phyloP scores from a whole-genome alignment of 2,329 filamentous ascomycete species.

The Drechmeria coniospora region DNA sequence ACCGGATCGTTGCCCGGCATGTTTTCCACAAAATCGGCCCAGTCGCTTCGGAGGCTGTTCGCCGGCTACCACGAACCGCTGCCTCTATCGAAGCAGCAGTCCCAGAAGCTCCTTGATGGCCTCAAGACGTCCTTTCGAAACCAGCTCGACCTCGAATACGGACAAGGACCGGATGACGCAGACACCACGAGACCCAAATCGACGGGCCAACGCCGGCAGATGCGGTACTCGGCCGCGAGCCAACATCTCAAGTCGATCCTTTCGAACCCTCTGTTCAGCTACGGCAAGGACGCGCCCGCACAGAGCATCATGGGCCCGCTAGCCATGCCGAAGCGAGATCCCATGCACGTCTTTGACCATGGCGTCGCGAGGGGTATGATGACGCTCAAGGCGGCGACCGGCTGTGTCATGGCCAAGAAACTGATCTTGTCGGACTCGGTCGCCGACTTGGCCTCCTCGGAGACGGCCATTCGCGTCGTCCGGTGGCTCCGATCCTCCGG shows the following conservation, averaged over 20 bases:
- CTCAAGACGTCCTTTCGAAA: conserved; percentile 42
- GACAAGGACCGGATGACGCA: conserved; percentile 19
- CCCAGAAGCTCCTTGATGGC: conserved; percentile 37
- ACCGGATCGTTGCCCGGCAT: conserved; percentile 15
- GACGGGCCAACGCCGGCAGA: conserved; percentile 6
- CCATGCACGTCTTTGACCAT: conserved; percentile 39
- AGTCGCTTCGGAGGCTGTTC: conserved; percentile 23
- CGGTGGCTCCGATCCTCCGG: conserved; percentile 39
- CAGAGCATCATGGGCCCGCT: conserved; percentile 5
- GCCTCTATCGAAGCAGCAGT: conserved; percentile 32
- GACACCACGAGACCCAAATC: conserved; percentile 6
- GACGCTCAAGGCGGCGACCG: conserved; percentile 35
- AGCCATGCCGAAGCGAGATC: conserved; percentile 19
- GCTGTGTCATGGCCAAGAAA: conserved; percentile 34
- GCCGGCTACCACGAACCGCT: conserved; percentile 34
- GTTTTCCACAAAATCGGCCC: conserved; percentile 22
- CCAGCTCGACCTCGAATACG: conserved; percentile 43
- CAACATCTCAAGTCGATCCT: conserved; percentile 41
- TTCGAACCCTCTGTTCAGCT: conserved; percentile 38
- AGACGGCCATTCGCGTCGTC: conserved; percentile 31
- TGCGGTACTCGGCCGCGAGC: conserved; percentile 23
- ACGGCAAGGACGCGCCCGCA: conserved; percentile 11
- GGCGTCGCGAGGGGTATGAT: conserved; percentile 41
- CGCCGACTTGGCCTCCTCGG: conserved; percentile 21
- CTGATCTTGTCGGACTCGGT: conserved; percentile 19